Percentiles rank a stretch among this genome's conserved stretches.
Conservation (phyloP, 2,329 filamentous ascomycete genomes). For the Calonectria fujianensis region DNA sequence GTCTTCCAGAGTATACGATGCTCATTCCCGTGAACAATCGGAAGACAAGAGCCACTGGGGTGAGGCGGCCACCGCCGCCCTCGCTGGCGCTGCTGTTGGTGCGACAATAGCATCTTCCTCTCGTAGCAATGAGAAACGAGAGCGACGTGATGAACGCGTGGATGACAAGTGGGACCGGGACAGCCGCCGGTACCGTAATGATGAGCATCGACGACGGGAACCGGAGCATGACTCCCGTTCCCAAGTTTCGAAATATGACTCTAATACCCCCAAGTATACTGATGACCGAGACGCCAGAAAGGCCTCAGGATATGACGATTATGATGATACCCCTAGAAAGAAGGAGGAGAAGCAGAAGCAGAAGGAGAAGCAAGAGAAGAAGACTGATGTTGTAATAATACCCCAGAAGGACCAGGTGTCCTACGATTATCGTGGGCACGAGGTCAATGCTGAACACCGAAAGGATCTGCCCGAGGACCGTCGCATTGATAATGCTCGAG, state of each 20-base stretch:
- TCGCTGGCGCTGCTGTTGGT: slow-evolving; percentile 70
- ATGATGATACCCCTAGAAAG: slow-evolving; percentile 56
- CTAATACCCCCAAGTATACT: slow-evolving; percentile 54
- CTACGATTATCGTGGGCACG: slow-evolving; percentile 51
- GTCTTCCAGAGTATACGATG: slow-evolving; percentile 79
- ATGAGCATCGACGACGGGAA: slow-evolving; percentile 44
- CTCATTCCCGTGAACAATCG: slow-evolving; percentile 58
- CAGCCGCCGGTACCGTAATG: slow-evolving; percentile 43
- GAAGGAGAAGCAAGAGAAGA: slow-evolving; percentile 50
- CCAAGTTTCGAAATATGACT: slow-evolving; percentile 57
- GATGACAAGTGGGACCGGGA: slow-evolving; percentile 50
- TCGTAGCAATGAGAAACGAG: slow-evolving; percentile 45
- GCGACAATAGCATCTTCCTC: slow-evolving; percentile 55
- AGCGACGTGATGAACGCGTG: slow-evolving; percentile 43
- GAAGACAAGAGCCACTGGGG: slow-evolving; percentile 62
- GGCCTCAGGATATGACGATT: slow-evolving; percentile 58
- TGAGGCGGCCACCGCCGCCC: slow-evolving; percentile 68
- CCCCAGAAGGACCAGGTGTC: slow-evolving; percentile 50
- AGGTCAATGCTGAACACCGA: slow-evolving; percentile 55
- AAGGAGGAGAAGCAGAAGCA: slow-evolving; percentile 52
- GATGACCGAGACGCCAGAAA: slow-evolving; percentile 57
- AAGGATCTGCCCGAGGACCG: slow-evolving; percentile 55
- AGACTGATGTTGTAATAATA: slow-evolving; percentile 53
- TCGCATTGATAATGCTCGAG: slow-evolving; percentile 49
- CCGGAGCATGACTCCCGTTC: slow-evolving; percentile 52